Conservation (phyloP, 768 basidiomycete genomes). For the Boletus rufocinnamomeus region DNA sequence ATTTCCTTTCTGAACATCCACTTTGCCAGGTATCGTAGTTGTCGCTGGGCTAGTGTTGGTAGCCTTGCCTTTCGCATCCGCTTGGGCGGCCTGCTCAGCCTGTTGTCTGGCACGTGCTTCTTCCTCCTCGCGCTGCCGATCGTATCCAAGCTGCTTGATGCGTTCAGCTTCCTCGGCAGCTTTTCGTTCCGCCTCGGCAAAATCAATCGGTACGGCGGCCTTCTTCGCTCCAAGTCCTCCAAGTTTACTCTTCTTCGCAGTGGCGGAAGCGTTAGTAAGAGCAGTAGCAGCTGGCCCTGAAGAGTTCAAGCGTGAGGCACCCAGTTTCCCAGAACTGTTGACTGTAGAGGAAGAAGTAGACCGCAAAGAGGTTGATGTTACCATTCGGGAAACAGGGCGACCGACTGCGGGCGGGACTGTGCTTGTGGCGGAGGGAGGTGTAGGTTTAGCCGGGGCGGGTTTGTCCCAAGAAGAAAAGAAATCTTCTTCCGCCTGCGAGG, state of each 20-base stretch:
- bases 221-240: conserved; percentile 88
- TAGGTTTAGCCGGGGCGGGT: conserved; percentile 56
- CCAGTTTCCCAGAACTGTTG: conserved; percentile 40
- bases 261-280: conserved; percentile 33
- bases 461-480: conserved; percentile 99
- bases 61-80: conserved; percentile 33
- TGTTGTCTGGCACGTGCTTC: conserved; percentile 73
- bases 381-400: conserved; percentile 56
- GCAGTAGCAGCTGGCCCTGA: conserved; percentile 37
- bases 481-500: conserved; percentile 71
- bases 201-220: conserved; percentile 79
- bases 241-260: conserved; percentile 65
- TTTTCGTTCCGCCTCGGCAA: conserved; percentile 90
- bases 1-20: conserved; percentile 41
- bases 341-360: conserved; percentile 41
- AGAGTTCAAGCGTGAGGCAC: conserved; percentile 45
- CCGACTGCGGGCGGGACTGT: conserved; percentile 62
- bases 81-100: conserved; percentile 47
- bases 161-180: conserved; percentile 92
- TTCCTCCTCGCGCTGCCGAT: conserved; percentile 79
- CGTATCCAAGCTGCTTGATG: conserved; percentile 89
- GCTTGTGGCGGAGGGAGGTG: conserved; percentile 52
- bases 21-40: conserved; percentile 29
- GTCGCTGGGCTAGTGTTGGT: conserved; percentile 28
- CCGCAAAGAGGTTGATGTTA: conserved; percentile 64